Evolutionary conservation across 495 filamentous ascomycete species (phyloP).

Genomic region (Podospora appendiculata): DNA sequence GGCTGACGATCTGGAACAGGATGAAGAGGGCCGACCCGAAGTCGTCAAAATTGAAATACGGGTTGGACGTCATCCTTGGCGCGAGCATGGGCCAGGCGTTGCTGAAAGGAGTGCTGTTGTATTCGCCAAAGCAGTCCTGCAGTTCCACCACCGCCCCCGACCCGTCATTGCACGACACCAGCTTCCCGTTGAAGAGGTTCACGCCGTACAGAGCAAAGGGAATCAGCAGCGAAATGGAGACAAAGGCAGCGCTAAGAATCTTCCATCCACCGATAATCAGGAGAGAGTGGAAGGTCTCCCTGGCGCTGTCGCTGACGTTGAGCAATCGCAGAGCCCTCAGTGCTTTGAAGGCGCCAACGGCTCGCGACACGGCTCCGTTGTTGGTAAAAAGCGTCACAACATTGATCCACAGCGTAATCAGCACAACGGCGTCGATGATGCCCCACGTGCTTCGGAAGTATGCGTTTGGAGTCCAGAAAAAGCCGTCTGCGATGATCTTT

Average conservation of each 20-base stretch:
- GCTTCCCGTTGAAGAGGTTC: constrained; percentile 82
- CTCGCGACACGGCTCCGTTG: constrained; percentile 74
- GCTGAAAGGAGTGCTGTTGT: constrained; percentile 59
- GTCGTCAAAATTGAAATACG: constrained; percentile 88
- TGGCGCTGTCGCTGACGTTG: constrained; percentile 92
- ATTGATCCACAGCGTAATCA: constrained; percentile 94
- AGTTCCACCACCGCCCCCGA: constrained; percentile 46
- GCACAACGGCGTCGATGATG: constrained; percentile 87
- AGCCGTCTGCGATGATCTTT: constrained; percentile 93
- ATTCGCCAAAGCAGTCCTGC: constrained; percentile 77
- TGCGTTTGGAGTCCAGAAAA: constrained; percentile 95
- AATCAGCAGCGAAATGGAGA: constrained; percentile 88
- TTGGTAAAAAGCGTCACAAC: constrained; percentile 72
- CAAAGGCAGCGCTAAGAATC: constrained; percentile 69
- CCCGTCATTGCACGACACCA: constrained; percentile 74
- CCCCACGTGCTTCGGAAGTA: constrained; percentile 97
- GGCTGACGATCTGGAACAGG: constrained; percentile 97
- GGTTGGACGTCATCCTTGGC: constrained; percentile 70
- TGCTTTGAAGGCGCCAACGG: constrained; percentile 96
- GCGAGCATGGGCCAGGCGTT: constrained; percentile 72
- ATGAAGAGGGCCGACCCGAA: constrained; percentile 90
- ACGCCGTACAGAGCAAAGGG: constrained; percentile 94
- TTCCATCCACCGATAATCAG: constrained; percentile 91
- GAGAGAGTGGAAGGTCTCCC: constrained; percentile 94
- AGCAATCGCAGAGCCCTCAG: constrained; percentile 86